phyloP scores from a whole-genome alignment of 192 early-diverging fungal species.

The Cladochytrium replicatum region DNA sequence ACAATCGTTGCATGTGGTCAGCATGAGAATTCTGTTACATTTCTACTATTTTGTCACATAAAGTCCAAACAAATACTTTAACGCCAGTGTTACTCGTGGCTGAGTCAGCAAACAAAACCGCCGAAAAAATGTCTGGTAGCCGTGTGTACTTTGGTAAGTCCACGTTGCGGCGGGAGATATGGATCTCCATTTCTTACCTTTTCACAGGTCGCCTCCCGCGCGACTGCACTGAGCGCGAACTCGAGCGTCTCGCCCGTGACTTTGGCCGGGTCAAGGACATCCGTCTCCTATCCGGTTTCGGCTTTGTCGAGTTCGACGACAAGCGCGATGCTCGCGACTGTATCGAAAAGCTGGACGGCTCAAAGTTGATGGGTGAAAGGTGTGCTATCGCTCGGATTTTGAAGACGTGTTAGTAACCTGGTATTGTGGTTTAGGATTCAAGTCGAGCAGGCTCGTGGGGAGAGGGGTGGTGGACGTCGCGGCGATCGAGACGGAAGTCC shows the following conservation, averaged over 20 bases:
- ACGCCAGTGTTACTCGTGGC: no score
- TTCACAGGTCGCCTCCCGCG: constrained; percentile 65
- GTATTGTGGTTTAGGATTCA: constrained; percentile 5
- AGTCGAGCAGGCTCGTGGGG: constrained; percentile 6
- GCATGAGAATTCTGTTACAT: no score
- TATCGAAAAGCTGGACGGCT: constrained; percentile 73
- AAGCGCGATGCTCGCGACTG: constrained; percentile 81
- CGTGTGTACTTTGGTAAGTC: no score
- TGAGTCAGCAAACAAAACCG: no score
- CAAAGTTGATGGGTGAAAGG: constrained; percentile 77
- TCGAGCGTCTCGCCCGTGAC: constrained; percentile 68
- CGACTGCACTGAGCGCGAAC: constrained; percentile 72
- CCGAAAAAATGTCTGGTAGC: no score
- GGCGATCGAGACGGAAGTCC: neutral
- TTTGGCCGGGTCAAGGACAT: constrained; percentile 79
- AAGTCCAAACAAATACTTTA: no score
- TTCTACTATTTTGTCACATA: no score
- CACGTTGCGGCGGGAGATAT: no score
- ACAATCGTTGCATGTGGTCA: no score
- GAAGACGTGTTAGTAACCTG: neutral
- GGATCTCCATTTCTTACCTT: no score
- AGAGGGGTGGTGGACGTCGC: constrained; percentile 3
- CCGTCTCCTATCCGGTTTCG: constrained; percentile 74
- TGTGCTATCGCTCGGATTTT: constrained; percentile 15
- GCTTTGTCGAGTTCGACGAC: constrained; percentile 89